Evolutionary conservation across 192 early-diverging fungal species (phyloP), one percentile per base, ranked within the genome.

Genomic region (Gryganskiella cystojenkinii): DNA sequence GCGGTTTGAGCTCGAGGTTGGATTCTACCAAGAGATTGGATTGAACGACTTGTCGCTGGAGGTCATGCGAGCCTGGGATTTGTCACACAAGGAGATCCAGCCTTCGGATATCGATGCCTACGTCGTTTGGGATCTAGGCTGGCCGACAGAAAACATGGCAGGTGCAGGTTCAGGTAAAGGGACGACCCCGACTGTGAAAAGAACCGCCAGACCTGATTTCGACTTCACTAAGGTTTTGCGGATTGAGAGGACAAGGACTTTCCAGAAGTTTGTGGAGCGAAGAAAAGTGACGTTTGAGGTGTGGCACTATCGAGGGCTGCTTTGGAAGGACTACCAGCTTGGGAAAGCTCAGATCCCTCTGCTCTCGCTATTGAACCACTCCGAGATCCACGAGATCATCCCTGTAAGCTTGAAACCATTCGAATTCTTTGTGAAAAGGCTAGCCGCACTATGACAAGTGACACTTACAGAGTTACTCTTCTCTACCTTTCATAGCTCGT

Each of bases 51-150:
- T 93, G 81, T 88, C 90, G 25, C 64, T 95, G 10, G 58, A 71
- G 8, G 85, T 95, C 31, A 76, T 85, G 19, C 60, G 83, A 19
- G 92, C 85, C 1, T 83, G 70, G 51, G 87, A 90, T 63, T 44
- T 93, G 28, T 79, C 72, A 7, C 84, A 71, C 3, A 73, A 83
- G 64, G 89, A 87, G 20, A 83, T 91, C 0, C 72, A 82, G 14
- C 58, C 74, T 13, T 64, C 75, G 56, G 87, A 90, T 47, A 78
- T 95, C 49, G 90, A 92, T 9, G 82, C 85, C 9, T 90, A 83
- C 68, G 91, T 93, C 9, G 61, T 67, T 14, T 95, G 85, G 85
- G 92, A 95, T 80, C 51, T 92, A 14, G 92, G 92, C n/a, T 92
- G 92, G 92, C 92, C 91, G 17, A 71, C 81, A 10, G 86, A 88